phyloP scores from a whole-genome alignment of 2,329 filamentous ascomycete species.

The Aspergillus hortae region DNA sequence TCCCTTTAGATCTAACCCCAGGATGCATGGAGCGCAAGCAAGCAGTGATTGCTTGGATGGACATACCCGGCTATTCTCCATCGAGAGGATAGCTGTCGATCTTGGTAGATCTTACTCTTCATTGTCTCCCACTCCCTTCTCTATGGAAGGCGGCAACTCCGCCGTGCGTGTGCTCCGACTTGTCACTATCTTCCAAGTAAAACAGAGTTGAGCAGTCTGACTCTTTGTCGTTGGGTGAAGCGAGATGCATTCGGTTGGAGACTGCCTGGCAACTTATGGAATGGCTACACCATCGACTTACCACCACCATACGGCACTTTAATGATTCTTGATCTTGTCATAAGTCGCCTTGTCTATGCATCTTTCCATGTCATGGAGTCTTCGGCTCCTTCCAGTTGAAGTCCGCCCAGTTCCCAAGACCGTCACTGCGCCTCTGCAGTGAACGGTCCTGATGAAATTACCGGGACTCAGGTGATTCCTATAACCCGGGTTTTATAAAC shows the following conservation, averaged over 20 bases:
- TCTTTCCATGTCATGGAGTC: background rate
- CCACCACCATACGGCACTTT: background rate
- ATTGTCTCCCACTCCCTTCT: background rate
- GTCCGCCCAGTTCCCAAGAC: background rate
- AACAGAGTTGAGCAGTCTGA: background rate
- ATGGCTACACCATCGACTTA: background rate
- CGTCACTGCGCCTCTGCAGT: background rate
- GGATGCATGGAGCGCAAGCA: background rate
- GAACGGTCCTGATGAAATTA: background rate
- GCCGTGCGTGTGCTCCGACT: background rate
- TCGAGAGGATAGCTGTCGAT: constrained; percentile 3
- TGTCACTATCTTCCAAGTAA: background rate
- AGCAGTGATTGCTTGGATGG: background rate
- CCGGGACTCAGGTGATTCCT: background rate
- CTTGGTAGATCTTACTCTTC: constrained; percentile 7
- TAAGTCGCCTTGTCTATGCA: background rate
- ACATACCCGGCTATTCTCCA: background rate
- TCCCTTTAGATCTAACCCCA: background rate
- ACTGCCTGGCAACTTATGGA: background rate
- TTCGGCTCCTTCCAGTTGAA: background rate
- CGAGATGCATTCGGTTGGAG: background rate
- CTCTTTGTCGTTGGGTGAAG: background rate
- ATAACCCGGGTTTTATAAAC: background rate
- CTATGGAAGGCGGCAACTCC: background rate
- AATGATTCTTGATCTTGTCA: background rate